Conservation (phyloP, 2,329 filamentous ascomycete species). For the Penicillium brevicompactum region DNA sequence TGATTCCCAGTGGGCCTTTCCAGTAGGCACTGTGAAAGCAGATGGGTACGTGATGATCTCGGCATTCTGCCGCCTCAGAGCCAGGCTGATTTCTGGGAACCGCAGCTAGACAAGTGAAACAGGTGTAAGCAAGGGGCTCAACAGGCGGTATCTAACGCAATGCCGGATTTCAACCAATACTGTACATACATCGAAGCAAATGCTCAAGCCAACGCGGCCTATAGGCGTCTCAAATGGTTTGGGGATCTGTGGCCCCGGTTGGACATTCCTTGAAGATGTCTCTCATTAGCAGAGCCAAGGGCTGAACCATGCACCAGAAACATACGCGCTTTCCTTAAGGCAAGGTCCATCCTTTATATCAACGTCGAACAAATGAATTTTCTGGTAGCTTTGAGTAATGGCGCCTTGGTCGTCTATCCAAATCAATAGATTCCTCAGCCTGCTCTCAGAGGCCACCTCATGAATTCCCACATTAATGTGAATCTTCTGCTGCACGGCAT, state of each 20-base stretch:
- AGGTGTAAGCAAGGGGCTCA: background rate
- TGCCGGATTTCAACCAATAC: background rate
- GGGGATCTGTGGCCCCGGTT: slow-evolving; percentile 65
- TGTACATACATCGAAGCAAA: slow-evolving; percentile 76
- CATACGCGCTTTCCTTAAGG: slow-evolving; percentile 62
- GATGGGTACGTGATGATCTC: slow-evolving; percentile 84
- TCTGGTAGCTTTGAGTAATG: slow-evolving; percentile 73
- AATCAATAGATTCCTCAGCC: slow-evolving; percentile 65
- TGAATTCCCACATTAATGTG: slow-evolving; percentile 88
- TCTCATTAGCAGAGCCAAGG: background rate
- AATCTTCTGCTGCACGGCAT: slow-evolving; percentile 65
- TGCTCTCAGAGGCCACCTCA: slow-evolving; percentile 60
- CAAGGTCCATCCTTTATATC: slow-evolving; percentile 59
- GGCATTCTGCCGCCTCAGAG: slow-evolving; percentile 66
- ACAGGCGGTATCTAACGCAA: background rate
- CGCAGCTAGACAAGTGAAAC: slow-evolving; percentile 56
- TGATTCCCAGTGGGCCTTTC: slow-evolving; percentile 80
- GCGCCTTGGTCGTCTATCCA: slow-evolving; percentile 66
- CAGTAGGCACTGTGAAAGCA: slow-evolving; percentile 86
- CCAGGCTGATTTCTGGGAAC: slow-evolving; percentile 74
- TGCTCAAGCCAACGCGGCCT: slow-evolving; percentile 75
- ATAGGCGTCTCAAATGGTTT: slow-evolving; percentile 72
- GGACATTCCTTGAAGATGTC: slow-evolving; percentile 55
- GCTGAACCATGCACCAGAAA: background rate
- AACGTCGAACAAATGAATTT: slow-evolving; percentile 86